These are phyloP conservation scores for Cercophora sp. DNA, from an alignment of 495 filamentous ascomycete genomes.

Conservation along the genomic window DNA sequence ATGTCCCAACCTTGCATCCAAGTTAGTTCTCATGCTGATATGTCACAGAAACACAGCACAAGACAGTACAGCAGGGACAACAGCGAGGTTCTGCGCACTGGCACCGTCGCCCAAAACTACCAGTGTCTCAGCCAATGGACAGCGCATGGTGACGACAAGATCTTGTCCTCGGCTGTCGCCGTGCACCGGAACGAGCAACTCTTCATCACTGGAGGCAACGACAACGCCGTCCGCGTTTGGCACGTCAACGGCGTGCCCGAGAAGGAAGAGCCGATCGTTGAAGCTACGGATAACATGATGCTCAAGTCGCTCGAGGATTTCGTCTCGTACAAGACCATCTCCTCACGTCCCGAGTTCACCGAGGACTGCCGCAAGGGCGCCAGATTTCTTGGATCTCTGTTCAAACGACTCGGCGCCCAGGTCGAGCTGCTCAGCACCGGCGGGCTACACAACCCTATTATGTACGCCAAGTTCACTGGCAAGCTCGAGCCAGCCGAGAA, in stretches of 20 bases:
- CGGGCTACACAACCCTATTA: conserved; percentile 74
- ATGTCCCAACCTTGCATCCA: conserved; percentile 12
- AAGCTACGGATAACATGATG: conserved; percentile 62
- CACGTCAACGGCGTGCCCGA: conserved; percentile 61
- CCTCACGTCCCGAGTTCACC: conserved; percentile 73
- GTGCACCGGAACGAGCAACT: conserved; percentile 63
- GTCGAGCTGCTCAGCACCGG: conserved; percentile 80
- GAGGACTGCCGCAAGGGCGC: conserved; percentile 92
- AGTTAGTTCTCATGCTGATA: too few species aligned
- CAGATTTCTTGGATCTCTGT: conserved; percentile 80
- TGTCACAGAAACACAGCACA: conserved; percentile 51
- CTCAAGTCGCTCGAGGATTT: conserved; percentile 78
- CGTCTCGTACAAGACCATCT: conserved; percentile 85
- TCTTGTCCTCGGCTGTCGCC: conserved; percentile 79
- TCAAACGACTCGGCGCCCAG: conserved; percentile 83
- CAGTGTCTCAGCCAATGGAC: conserved; percentile 78
- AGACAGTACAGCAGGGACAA: conserved; percentile 51
- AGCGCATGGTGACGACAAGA: conserved; percentile 79
- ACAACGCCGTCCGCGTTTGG: conserved; percentile 85
- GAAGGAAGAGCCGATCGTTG: conserved; percentile 28
- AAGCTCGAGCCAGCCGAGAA: conserved; percentile 50
- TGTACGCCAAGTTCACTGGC: conserved; percentile 81
- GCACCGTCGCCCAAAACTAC: conserved; percentile 87
- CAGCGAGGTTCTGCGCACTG: conserved; percentile 42
- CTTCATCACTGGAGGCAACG: conserved; percentile 93